These are phyloP conservation scores for Nemania diffusa DNA, from an alignment of 2,329 filamentous ascomycete species.

Conservation along the genomic window DNA sequence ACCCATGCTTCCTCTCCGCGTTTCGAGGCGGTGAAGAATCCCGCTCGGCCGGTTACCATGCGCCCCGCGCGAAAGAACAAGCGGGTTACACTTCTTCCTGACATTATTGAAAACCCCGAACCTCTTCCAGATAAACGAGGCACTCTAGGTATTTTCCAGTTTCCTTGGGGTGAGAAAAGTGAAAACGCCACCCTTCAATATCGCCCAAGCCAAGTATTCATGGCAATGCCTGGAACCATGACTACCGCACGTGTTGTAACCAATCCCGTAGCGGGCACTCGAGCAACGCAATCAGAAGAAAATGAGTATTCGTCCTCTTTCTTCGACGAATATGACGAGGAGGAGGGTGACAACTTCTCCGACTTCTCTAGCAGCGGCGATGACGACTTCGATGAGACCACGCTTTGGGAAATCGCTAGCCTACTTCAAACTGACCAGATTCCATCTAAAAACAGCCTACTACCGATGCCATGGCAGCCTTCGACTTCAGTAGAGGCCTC, in stretches of 20 bases:
- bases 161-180: constrained; percentile 72
- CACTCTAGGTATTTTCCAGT: constrained; percentile 72
- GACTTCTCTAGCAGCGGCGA: constrained; percentile 55
- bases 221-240: constrained; percentile 65
- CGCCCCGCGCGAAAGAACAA: constrained; percentile 65
- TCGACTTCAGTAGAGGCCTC: constrained; percentile 39
- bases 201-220: constrained; percentile 52
- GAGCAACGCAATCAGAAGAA: constrained; percentile 52
- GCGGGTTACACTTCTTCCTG: constrained; percentile 68
- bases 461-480: constrained; percentile 50
- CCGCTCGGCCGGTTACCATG: constrained; percentile 59
- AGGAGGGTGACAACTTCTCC: constrained; percentile 55
- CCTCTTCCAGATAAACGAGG: constrained; percentile 67
- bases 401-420: constrained; percentile 72
- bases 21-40: constrained; percentile 34
- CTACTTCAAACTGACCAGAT: constrained; percentile 64
- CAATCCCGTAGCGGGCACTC: constrained; percentile 48
- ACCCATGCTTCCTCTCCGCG: constrained; percentile 29
- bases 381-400: constrained; percentile 69
- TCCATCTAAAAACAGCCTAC: constrained; percentile 63
- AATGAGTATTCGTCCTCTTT: constrained; percentile 62
- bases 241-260: constrained; percentile 52
- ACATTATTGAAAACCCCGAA: constrained; percentile 71
- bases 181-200: constrained; percentile 62
- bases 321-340: constrained; percentile 70